Base-by-base conservation (phyloP, 2,329 filamentous ascomycete genomes). In the Coniella vitis region DNA sequence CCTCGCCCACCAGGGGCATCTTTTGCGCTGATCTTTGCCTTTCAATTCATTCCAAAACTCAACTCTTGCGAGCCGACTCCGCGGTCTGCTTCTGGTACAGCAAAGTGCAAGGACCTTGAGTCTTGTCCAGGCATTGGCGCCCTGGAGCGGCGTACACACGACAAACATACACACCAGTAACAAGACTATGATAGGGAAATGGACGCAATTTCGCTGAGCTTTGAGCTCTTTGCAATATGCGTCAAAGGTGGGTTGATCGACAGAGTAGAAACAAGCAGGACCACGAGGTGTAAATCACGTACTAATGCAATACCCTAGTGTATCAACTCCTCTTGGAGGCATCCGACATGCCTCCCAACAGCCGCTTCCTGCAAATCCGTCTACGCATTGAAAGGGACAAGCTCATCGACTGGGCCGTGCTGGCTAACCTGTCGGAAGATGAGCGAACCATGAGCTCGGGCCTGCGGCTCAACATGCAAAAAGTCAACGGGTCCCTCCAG, bases 161-260 rank as follows among this genome's bases (percentile, higher is more conserved):
- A 36, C 14, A 36, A 8, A 14, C 35, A 8, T 29, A 29, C 10
- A 41, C 4, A 34, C 14, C 10, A 34, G 4, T 4, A 34, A 29
- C 8, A 37, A 37, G 38, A 41, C 38, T 35, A 35, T 40, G 19
- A 17, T 47, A 9, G 14, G n/a, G 37, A 32, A 13, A 49, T 49
- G 48, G 48, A 46, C 9, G 22, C 42, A 4, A 34, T 38, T 13
- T 37, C 42, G 3, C 9, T 49, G 10, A 49, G 48, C 38, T 49
- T 49, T 19, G 41, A 49, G 32, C 47, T 49, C 14, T 49, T 49
- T 22, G 47, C 47, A 37, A 49, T 45, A 45, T 49, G 47, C 25
- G 42, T 49, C 37, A 49, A 49, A 41, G 37, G 42, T 49, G 14
- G 9, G 32, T 38, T 19, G 10, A 14, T 16, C 10, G 3, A 21